Conservation (phyloP, 129 eudicot genomes). For the Ambrosia trifida region DNA sequence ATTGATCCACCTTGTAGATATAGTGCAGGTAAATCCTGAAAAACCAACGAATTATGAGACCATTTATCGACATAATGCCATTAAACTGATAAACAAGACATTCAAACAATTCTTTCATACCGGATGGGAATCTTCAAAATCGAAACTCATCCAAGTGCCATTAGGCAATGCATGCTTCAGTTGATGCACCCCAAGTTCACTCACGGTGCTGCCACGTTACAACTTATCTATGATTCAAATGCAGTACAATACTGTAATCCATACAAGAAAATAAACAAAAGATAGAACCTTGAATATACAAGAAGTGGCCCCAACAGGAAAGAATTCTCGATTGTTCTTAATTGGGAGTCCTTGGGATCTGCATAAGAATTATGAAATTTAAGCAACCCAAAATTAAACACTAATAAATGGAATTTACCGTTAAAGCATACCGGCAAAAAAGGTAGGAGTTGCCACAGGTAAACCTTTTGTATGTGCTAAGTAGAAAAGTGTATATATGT, state of each 20-base stretch:
- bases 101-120: conserved; percentile 34
- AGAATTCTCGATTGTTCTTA: conserved; percentile 67
- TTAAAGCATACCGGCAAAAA: conserved; percentile 64
- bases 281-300: conserved; percentile 68
- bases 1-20: conserved; percentile 87
- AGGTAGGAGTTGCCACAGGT: conserved; percentile 83
- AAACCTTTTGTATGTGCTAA: conserved; percentile 82
- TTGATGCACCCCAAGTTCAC: conserved; percentile 53
- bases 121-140: conserved; percentile 93
- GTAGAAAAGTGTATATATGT: conserved; percentile 83
- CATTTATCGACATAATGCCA: neutral
- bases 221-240: conserved; percentile 11
- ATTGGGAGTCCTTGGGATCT: conserved; percentile 63
- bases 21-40: conserved; percentile 82
- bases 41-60: conserved; percentile 14
- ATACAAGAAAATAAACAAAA: neutral
- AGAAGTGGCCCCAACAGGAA: conserved; percentile 92
- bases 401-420: conserved; percentile 1
- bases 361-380: conserved; percentile 26
- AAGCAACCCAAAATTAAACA: neutral
- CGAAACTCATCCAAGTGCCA: conserved; percentile 87
- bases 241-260: neutral
- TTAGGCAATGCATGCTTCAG: conserved; percentile 63
- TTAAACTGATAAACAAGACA: conserved; percentile 1
- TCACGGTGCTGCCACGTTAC: conserved; percentile 48